Conservation (phyloP, 768 basidiomycete species). For the Strobilomyces echinocephalus region DNA sequence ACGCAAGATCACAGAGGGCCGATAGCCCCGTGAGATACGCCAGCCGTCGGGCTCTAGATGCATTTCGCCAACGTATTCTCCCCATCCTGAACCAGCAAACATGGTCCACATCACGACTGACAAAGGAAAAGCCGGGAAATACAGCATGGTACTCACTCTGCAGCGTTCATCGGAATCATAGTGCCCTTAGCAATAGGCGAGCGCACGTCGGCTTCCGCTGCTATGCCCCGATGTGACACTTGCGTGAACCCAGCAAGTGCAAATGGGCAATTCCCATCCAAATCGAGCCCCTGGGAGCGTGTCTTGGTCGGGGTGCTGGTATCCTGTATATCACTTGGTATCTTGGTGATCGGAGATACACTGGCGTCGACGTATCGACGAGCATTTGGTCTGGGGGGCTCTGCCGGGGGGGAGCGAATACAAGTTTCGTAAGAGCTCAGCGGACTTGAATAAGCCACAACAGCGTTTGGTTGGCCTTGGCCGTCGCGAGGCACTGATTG, state of each 20-base stretch:
- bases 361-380: conserved; percentile 24
- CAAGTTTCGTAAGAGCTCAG: conserved; percentile 16
- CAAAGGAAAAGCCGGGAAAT: not conserved
- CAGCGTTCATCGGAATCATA: conserved; percentile 16
- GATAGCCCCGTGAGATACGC: conserved; percentile 4
- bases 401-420: not conserved
- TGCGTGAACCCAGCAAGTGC: conserved; percentile 13
- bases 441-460: conserved; percentile 16
- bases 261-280: conserved; percentile 1
- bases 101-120: conserved; percentile 7
- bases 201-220: conserved; percentile 23
- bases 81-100: conserved; percentile 12
- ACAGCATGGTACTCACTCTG: conserved; percentile 20
- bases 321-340: not conserved
- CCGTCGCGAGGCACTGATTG: conserved; percentile 19
- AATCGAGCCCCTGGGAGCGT: not conserved
- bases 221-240: conserved; percentile 7
- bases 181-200: conserved; percentile 25
- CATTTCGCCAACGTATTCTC: conserved; percentile 8
- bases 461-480: conserved; percentile 4
- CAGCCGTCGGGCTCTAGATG: conserved; percentile 8
- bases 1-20: conserved; percentile 11
- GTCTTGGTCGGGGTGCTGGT: not conserved
- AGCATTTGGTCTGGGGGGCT: not conserved
- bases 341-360: conserved; percentile 25